A percentile compares a stretch with the other conserved stretches of the same genome.
phyloP scores from a whole-genome alignment of 257 asterid genomes.

The Rubia yunnanensis region DNA sequence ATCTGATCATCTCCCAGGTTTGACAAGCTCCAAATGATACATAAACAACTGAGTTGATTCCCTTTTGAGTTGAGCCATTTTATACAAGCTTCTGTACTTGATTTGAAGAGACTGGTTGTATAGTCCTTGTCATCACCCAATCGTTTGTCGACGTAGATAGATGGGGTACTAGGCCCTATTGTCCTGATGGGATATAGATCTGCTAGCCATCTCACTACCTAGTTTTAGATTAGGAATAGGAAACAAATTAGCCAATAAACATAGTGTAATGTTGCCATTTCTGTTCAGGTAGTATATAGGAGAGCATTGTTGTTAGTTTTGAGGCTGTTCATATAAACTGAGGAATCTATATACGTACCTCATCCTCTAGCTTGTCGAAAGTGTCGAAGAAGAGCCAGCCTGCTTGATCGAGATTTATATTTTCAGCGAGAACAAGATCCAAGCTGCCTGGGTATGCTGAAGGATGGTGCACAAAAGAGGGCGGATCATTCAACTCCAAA shows the following conservation, averaged over 20 bases:
- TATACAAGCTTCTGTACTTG: constrained; percentile 2
- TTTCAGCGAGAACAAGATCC: constrained; percentile 11
- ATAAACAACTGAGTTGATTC: constrained; percentile 12
- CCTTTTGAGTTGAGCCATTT: constrained; percentile 17
- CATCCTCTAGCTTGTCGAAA: constrained; percentile 45
- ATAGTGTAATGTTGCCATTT: no score
- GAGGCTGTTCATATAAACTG: no score
- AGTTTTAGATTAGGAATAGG: no score
- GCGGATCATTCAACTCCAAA: constrained; percentile 29
- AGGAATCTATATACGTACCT: no score
- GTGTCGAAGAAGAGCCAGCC: constrained; percentile 66
- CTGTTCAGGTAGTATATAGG: no score
- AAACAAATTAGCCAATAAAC: no score
- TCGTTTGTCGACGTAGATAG: constrained; percentile 14
- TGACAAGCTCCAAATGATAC: constrained; percentile 19
- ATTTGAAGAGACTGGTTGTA: constrained; percentile 13
- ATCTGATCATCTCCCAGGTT: constrained; percentile 8
- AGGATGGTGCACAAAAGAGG: constrained; percentile 18
- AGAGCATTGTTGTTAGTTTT: no score
- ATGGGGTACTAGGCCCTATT: constrained; percentile 19
- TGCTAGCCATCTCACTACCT: no score
- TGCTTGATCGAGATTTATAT: constrained; percentile 28
- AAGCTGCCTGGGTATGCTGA: constrained; percentile 13
- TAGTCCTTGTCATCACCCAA: constrained; percentile 16
- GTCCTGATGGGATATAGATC: constrained; percentile 20